These are phyloP conservation scores for Diphasiastrum complanatum DNA, from an alignment of 83 land plant species.

Conservation along the genomic window DNA sequence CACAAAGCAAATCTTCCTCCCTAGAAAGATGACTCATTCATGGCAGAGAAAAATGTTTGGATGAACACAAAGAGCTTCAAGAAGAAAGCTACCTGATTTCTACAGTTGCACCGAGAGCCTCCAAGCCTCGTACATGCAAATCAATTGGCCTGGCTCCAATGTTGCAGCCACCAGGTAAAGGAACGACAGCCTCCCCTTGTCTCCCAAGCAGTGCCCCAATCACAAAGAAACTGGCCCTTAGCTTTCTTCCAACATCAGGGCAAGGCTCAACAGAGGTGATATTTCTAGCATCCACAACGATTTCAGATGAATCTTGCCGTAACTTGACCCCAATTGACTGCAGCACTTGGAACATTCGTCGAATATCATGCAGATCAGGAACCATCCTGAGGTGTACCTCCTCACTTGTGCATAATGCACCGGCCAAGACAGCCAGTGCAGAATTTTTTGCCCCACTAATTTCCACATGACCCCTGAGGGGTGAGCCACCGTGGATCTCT, in stretches of 20 bases:
- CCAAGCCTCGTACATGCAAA: slow-evolving; percentile 50
- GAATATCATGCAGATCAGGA: slow-evolving; percentile 54
- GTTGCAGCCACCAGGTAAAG: slow-evolving; percentile 66
- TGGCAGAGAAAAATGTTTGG: background rate
- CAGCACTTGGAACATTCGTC: slow-evolving; percentile 47
- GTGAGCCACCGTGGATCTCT: no score
- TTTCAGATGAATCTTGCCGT: slow-evolving; percentile 20
- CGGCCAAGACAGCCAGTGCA: slow-evolving; percentile 59
- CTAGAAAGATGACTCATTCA: no score
- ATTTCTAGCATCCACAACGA: slow-evolving; percentile 31
- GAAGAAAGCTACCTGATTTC: slow-evolving; percentile 37
- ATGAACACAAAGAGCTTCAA: background rate
- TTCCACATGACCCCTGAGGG: slow-evolving; percentile 60
- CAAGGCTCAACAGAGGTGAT: slow-evolving; percentile 45
- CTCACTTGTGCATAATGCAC: slow-evolving; percentile 43
- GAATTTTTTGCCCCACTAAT: slow-evolving; percentile 75
- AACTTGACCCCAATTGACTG: slow-evolving; percentile 51
- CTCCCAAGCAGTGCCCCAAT: slow-evolving; percentile 61
- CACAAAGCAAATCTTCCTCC: no score
- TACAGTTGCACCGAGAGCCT: slow-evolving; percentile 57
- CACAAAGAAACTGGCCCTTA: slow-evolving; percentile 64
- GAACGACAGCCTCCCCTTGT: slow-evolving; percentile 61
- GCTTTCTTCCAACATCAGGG: slow-evolving; percentile 35
- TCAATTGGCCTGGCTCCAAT: slow-evolving; percentile 69
- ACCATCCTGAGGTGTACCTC: slow-evolving; percentile 31